phyloP scores from a whole-genome alignment of 1,284 basidiomycete genomes.

The Neotropicomus parvogracilis region DNA sequence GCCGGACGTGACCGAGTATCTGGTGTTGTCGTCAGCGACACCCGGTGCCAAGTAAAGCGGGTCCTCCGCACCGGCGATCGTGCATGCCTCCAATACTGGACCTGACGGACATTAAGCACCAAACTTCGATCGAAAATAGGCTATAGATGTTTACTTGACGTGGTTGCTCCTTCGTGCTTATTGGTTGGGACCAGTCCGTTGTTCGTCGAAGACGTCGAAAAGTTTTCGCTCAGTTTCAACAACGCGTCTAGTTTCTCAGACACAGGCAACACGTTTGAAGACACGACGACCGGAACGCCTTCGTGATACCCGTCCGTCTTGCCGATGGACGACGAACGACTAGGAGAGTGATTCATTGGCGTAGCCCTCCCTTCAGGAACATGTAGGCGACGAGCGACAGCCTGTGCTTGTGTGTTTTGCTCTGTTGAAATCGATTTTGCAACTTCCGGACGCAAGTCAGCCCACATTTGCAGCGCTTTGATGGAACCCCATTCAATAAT shows the following conservation, averaged over 20 bases:
- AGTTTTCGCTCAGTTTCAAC: constrained; percentile 22
- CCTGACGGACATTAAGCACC: constrained; percentile 21
- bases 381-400: constrained; percentile 64
- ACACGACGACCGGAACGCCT: constrained; percentile 18
- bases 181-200: constrained; percentile 3
- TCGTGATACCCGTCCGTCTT: constrained; percentile 25
- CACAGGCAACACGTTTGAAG: constrained; percentile 17
- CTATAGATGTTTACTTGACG: constrained; percentile 22
- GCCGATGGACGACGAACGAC: constrained; percentile 34
- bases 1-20: constrained; percentile 9
- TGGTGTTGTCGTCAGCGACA: constrained; percentile 17
- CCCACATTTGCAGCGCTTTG: constrained; percentile 86
- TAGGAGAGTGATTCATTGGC: constrained; percentile 32
- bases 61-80: constrained; percentile 19
- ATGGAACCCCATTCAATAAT: constrained; percentile 98
- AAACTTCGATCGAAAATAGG: neutral
- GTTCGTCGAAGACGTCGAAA: constrained; percentile 18
- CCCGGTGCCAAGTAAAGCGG: constrained; percentile 3
- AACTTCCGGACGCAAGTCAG: constrained; percentile 66
- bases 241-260: constrained; percentile 27
- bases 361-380: constrained; percentile 55
- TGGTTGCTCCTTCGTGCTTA: constrained; percentile 27
- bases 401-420: constrained; percentile 60
- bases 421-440: constrained; percentile 51
- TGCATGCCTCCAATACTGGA: constrained; percentile 21